Evolutionary conservation across 1,284 basidiomycete genomes (phyloP).

Genomic region (Fomes fomentarius): DNA sequence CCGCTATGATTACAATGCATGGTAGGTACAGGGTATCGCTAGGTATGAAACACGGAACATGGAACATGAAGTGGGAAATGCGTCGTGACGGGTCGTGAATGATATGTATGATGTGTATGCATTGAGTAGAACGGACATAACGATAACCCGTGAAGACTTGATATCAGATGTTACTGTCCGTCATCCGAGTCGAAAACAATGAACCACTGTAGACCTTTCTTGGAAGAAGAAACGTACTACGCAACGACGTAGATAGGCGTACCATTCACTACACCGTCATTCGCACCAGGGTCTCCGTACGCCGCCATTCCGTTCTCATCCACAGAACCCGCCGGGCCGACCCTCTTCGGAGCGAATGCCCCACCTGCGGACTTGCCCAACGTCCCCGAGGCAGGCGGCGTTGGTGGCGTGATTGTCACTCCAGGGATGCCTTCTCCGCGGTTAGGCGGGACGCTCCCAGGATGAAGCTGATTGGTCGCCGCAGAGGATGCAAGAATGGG

Average conservation of each 20-base stretch:
- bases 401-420: conserved; percentile 34
- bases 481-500: conserved; percentile 18
- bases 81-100: too few species aligned
- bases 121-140: not conserved
- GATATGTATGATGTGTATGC: too few species aligned
- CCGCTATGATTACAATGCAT: too few species aligned
- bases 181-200: not conserved
- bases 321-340: not conserved
- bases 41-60: too few species aligned
- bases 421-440: conserved; percentile 25
- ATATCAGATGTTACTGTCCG: too few species aligned
- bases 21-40: too few species aligned
- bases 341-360: not conserved
- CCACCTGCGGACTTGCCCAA: conserved; percentile 11
- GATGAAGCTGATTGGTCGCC: conserved; percentile 17
- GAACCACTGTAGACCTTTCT: not conserved
- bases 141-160: not conserved
- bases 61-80: too few species aligned
- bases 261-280: not conserved
- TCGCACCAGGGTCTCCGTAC: not conserved
- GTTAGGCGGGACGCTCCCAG: conserved; percentile 4
- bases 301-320: conserved; percentile 4
- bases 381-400: conserved; percentile 29
- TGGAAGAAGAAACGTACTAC: not conserved
- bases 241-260: not conserved